Evolutionary conservation across 345 rosid genomes (phyloP), one percentile per base, ranked within the genome.

Genomic region (Microcos paniculata): DNA sequence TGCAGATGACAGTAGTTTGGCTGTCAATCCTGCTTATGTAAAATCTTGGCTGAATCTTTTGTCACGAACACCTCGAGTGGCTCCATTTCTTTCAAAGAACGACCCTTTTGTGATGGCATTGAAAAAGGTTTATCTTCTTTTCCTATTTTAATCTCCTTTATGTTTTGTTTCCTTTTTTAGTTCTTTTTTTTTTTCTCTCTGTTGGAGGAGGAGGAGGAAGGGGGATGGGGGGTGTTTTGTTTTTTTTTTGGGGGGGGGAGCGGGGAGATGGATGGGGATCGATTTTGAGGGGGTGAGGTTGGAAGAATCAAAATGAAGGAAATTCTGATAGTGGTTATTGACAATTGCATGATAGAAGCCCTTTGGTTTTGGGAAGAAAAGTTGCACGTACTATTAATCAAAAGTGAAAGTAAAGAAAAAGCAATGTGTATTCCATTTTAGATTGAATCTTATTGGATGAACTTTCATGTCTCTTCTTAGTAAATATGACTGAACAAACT

Each of bases 51-150:
- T 92, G 86, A 92, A 89, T 84, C 86, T 96, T 63, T 82, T 96
- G 85, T 93, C 97, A 79, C 89, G 57, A 80, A 93, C 97, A 62
- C 97, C 98, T 83, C 93, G 98, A 71, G 96, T 96, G 79, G 98
- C 96, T 38, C 99, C 99, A 23, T 90, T 92, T 82, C 88, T 96
- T 57, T 82, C 94, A 65, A 96, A 96, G 92, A 88, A 90, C 59
- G 95, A 96, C 74, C 96, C 97, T 16, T 82, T 96, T 68, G 80
- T 96, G 75, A 76, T 82, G 88, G 97, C 94, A 76, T 67, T 96
- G 79, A 88, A 85, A 80, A 96, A 92, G 98, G 99, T 93, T 55
- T 16, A 28, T 66, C 45, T 57, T 69, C 61, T 59, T 30, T 31
- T 73, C 58, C 23, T 71, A 72, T 53, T 9, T 51, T 31, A 14